Conservation (phyloP, 1,139 yeast species). For the Pichia sorboxylosa region DNA sequence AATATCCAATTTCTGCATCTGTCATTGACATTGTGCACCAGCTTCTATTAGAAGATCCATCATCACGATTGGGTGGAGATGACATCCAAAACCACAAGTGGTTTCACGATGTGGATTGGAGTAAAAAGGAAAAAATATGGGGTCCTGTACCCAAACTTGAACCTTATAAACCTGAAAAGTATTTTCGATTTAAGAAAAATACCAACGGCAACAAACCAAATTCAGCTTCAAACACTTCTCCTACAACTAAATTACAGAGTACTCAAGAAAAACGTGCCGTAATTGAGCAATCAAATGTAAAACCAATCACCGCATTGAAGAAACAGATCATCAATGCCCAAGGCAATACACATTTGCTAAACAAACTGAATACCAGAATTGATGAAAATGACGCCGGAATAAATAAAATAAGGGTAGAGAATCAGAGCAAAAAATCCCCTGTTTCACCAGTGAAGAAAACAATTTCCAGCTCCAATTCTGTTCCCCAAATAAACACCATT, state of each 20-base stretch:
- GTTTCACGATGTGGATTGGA: conserved; percentile 59
- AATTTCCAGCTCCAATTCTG: too few relatives aligned
- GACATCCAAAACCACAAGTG: conserved; percentile 66
- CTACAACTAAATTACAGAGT: background rate
- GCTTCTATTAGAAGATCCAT: conserved; percentile 51
- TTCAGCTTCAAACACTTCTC: background rate
- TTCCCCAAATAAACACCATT: too few relatives aligned
- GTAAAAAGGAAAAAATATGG: conserved; percentile 61
- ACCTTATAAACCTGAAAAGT: conserved; percentile 41
- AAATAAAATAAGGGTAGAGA: too few relatives aligned
- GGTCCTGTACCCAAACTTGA: conserved; percentile 63
- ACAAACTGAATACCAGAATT: conserved; percentile 21
- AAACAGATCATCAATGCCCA: conserved; percentile 22
- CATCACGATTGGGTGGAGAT: conserved; percentile 46
- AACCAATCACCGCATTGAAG: conserved; percentile 15
- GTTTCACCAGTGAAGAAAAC: too few relatives aligned
- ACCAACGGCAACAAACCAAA: background rate
- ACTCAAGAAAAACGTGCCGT: conserved; percentile 1
- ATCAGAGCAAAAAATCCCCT: too few relatives aligned
- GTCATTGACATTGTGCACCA: conserved; percentile 43
- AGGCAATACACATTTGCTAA: conserved; percentile 22
- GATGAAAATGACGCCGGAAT: conserved; percentile 19
- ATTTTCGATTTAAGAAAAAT: conserved; percentile 11
- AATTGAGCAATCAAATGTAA: conserved; percentile 5
- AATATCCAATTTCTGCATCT: conserved; percentile 29